Percentiles rank a stretch among this genome's conserved stretches.
Evolutionary conservation across 2,329 filamentous ascomycete species (phyloP).

Genomic region (Arthrobotrys megalospora): DNA sequence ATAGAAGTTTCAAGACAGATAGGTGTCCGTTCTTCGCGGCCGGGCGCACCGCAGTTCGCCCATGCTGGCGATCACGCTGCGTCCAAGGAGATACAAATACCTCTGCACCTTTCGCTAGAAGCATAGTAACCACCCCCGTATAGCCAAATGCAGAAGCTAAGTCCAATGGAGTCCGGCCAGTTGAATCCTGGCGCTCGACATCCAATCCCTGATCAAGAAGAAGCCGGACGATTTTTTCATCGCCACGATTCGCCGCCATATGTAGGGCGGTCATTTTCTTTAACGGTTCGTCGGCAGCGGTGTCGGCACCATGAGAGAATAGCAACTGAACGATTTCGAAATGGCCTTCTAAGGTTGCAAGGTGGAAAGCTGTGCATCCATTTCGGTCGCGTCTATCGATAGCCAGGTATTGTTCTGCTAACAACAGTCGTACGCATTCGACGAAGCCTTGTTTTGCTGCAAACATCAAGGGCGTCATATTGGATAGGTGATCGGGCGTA

Average conservation of each 20-base stretch:
- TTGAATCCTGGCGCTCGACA: conserved; percentile 25
- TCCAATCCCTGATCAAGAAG: conserved; percentile 33
- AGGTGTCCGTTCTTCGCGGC: conserved; percentile 26
- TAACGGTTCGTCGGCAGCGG: background rate
- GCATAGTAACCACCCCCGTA: background rate
- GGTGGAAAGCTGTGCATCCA: conserved; percentile 23
- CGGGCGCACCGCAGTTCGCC: conserved; percentile 29
- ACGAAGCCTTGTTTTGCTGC: conserved; percentile 21
- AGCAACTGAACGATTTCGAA: conserved; percentile 27
- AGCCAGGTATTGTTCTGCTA: conserved; percentile 15
- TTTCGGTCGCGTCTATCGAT: conserved; percentile 25
- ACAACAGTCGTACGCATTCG: conserved; percentile 19
- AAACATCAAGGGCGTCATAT: conserved; percentile 45
- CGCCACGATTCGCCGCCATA: conserved; percentile 34
- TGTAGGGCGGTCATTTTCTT: conserved; percentile 26
- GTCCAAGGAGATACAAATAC: conserved; percentile 22
- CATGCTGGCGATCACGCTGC: conserved; percentile 4
- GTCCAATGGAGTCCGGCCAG: conserved; percentile 32
- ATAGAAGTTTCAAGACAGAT: conserved; percentile 25
- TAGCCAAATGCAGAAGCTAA: conserved; percentile 27
- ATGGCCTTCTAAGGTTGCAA: conserved; percentile 26
- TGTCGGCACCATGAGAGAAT: conserved; percentile 31
- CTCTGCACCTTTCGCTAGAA: conserved; percentile 22
- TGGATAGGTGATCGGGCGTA: background rate
- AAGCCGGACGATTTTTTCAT: conserved; percentile 14